These are phyloP conservation scores for Fusarium nodosum DNA, from an alignment of 2,329 filamentous ascomycete species.

Conservation along the genomic window DNA sequence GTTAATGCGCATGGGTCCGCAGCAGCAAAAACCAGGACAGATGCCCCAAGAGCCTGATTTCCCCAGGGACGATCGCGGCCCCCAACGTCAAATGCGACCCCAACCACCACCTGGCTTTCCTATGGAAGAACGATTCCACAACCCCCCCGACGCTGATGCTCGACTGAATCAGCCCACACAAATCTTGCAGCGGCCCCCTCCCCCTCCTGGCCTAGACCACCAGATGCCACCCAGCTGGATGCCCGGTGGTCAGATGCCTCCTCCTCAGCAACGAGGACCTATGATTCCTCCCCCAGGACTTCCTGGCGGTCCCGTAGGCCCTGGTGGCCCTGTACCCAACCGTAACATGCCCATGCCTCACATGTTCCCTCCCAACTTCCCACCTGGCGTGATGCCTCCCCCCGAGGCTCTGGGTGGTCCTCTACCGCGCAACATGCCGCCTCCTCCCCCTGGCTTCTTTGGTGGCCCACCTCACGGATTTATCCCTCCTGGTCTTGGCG, in stretches of 20 bases:
- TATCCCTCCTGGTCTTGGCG: slow-evolving; percentile 68
- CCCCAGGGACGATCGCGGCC: slow-evolving; percentile 52
- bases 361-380: slow-evolving; percentile 74
- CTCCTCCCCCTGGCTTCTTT: slow-evolving; percentile 71
- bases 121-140: slow-evolving; percentile 67
- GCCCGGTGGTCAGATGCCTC: slow-evolving; percentile 61
- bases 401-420: slow-evolving; percentile 65
- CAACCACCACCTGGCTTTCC: slow-evolving; percentile 64
- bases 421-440: slow-evolving; percentile 67
- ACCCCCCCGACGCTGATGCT: slow-evolving; percentile 60
- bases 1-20: slow-evolving; percentile 64
- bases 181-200: slow-evolving; percentile 74
- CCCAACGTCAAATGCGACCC: slow-evolving; percentile 59
- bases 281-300: slow-evolving; percentile 75
- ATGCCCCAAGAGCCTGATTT: slow-evolving; percentile 62
- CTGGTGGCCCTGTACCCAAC: slow-evolving; percentile 47
- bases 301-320: slow-evolving; percentile 44
- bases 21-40: slow-evolving; percentile 56
- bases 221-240: slow-evolving; percentile 71
- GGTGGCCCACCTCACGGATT: slow-evolving; percentile 65
- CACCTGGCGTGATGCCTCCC: slow-evolving; percentile 62
- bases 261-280: slow-evolving; percentile 59
- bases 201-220: slow-evolving; percentile 71
- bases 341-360: slow-evolving; percentile 66
- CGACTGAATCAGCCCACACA: slow-evolving; percentile 70